These are phyloP conservation scores for Solanum lignicaule DNA, from an alignment of 257 asterid species.

Conservation along the genomic window DNA sequence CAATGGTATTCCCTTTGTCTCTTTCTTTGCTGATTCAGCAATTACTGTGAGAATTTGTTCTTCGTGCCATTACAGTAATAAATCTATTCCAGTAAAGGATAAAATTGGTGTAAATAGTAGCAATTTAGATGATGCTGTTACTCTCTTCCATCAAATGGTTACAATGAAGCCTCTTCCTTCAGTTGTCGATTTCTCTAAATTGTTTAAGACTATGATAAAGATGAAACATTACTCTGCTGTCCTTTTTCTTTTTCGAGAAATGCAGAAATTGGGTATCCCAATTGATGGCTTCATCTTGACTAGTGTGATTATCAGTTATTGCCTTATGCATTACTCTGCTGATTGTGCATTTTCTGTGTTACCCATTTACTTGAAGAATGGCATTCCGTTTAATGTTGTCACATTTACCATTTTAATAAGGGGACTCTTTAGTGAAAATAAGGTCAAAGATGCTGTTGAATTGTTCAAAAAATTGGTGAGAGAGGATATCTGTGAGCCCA, in stretches of 20 bases:
- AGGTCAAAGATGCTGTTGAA: not conserved
- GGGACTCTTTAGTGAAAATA: conserved; percentile 7
- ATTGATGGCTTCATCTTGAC: accelerated
- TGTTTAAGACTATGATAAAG: not conserved
- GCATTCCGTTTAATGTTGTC: not conserved
- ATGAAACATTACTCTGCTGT: not conserved
- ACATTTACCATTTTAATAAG: not conserved
- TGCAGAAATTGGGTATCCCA: not conserved
- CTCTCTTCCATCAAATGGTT: not conserved
- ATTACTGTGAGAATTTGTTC: not conserved
- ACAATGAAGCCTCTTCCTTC: not conserved
- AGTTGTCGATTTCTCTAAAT: not conserved
- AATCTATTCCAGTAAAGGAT: no score
- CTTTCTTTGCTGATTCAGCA: not conserved
- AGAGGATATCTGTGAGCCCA: conserved; percentile 13
- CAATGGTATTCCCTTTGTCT: not conserved
- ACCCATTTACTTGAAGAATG: conserved; percentile 1
- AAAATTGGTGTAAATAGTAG: no score
- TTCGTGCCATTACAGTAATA: not conserved
- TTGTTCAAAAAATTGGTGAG: conserved; percentile 14
- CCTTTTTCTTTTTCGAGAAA: not conserved
- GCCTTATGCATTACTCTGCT: not conserved
- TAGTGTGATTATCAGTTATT: not conserved
- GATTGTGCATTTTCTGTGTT: conserved; percentile 8
- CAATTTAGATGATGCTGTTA: not conserved